phyloP scores from a whole-genome alignment of 2,329 filamentous ascomycete species.

The Cladorrhinum sp. region DNA sequence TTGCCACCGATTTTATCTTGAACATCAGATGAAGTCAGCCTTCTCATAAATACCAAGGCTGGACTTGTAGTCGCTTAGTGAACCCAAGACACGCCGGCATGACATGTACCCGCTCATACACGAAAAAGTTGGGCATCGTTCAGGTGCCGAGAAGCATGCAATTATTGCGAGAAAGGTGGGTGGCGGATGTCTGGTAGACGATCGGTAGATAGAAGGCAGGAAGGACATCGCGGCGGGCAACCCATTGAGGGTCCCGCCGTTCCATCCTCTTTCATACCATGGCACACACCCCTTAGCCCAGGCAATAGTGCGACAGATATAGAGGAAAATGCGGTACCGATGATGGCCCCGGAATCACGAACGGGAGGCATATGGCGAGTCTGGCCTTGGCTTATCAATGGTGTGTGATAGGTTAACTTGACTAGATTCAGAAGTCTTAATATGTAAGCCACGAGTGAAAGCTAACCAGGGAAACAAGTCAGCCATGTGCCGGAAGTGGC shows the following conservation, averaged over 20 bases:
- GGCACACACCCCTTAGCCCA: neutral
- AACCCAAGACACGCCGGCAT: no score
- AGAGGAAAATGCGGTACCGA: neutral
- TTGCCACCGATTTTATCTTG: no score
- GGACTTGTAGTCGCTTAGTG: no score
- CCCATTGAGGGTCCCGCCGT: neutral
- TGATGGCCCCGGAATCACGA: neutral
- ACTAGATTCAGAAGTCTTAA: neutral
- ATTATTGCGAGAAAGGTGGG: neutral
- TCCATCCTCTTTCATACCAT: neutral
- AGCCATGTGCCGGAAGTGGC: neutral
- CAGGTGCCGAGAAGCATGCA: neutral
- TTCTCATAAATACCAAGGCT: no score
- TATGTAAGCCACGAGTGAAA: neutral
- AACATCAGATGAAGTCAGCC: no score
- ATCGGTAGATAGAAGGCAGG: neutral
- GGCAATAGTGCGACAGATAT: neutral
- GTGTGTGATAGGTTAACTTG: neutral
- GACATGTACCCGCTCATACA: no score
- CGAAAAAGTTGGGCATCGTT: no score
- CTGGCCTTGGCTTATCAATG: neutral
- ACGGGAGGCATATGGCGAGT: neutral
- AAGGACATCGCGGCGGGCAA: neutral
- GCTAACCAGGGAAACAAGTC: neutral
- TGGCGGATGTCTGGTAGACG: neutral